These are phyloP conservation scores for Arabidopsis hybrid DNA, from an alignment of 441 rosid species.

Conservation along the genomic window DNA sequence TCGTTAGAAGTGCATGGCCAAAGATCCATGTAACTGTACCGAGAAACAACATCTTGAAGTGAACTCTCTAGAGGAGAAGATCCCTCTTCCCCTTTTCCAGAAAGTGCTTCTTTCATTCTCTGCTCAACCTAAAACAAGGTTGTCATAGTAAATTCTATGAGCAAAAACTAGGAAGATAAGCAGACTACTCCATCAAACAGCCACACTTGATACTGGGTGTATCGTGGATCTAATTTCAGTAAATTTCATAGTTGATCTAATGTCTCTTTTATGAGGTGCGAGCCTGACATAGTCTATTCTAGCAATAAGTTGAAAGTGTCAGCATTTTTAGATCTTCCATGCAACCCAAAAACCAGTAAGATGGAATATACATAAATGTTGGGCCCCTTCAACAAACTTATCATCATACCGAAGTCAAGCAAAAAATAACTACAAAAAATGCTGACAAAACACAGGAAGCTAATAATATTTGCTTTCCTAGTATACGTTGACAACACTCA, in stretches of 20 bases:
- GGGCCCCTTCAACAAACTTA: conserved; percentile 25
- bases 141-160: conserved; percentile 19
- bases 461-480: conserved; percentile 1
- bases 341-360: conserved; percentile 16
- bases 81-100: conserved; percentile 76
- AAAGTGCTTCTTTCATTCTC: conserved; percentile 93
- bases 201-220: conserved; percentile 16
- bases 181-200: conserved; percentile 20
- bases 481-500: conserved; percentile 20
- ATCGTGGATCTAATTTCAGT: conserved; percentile 1
- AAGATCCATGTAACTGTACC: conserved; percentile 95
- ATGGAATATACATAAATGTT: background rate
- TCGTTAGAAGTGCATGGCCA: conserved; percentile 93
- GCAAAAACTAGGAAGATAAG: background rate
- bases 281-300: conserved; percentile 2
- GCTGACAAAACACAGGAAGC: conserved; percentile 21
- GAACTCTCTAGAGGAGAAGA: conserved; percentile 65
- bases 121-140: conserved; percentile 77
- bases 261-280: conserved; percentile 18
- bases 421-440: background rate
- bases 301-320: conserved; percentile 1
- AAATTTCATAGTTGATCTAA: conserved; percentile 6
- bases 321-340: conserved; percentile 22
- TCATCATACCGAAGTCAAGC: conserved; percentile 13
- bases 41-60: conserved; percentile 80